phyloP scores from a whole-genome alignment of 2,329 filamentous ascomycete species.

The Fusarium napiforme region DNA sequence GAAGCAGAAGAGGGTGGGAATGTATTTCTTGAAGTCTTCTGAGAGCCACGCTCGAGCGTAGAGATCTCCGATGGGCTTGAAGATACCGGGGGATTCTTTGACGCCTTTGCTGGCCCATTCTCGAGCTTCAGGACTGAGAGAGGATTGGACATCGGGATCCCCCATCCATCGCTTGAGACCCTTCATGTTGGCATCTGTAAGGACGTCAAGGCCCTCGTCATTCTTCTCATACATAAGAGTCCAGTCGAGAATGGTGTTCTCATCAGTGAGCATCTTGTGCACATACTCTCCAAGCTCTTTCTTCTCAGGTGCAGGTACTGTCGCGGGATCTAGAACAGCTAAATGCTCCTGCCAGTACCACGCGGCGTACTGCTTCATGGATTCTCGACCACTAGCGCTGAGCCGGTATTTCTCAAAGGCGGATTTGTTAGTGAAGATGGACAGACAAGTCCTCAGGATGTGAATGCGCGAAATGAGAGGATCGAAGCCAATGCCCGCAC shows the following conservation, averaged over 20 bases:
- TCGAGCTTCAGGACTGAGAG: slow-evolving; percentile 45
- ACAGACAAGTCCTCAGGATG: slow-evolving; percentile 53
- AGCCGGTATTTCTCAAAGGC: slow-evolving; percentile 47
- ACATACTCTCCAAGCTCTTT: slow-evolving; percentile 48
- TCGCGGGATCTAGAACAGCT: slow-evolving; percentile 47
- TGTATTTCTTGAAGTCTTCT: slow-evolving; percentile 48
- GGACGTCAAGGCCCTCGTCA: slow-evolving; percentile 55
- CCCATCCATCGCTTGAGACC: slow-evolving; percentile 51
- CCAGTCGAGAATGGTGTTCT: slow-evolving; percentile 53
- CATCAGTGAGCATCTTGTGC: slow-evolving; percentile 53
- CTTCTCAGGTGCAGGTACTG: slow-evolving; percentile 46
- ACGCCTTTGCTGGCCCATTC: slow-evolving; percentile 47
- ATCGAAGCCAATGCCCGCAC: slow-evolving; percentile 49
- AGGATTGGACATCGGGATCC: slow-evolving; percentile 47
- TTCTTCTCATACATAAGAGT: slow-evolving; percentile 54
- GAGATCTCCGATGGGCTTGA: slow-evolving; percentile 52
- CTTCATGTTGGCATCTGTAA: slow-evolving; percentile 53
- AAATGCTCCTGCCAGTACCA: slow-evolving; percentile 60
- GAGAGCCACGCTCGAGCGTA: slow-evolving; percentile 55
- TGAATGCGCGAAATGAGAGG: slow-evolving; percentile 50
- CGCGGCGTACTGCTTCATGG: slow-evolving; percentile 54
- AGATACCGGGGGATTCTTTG: slow-evolving; percentile 45
- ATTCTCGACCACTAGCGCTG: slow-evolving; percentile 40
- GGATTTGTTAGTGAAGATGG: slow-evolving; percentile 51
- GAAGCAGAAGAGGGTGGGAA: slow-evolving; percentile 56